Conservation (phyloP, 139 green algal species). For the Haematococcus sp. region DNA sequence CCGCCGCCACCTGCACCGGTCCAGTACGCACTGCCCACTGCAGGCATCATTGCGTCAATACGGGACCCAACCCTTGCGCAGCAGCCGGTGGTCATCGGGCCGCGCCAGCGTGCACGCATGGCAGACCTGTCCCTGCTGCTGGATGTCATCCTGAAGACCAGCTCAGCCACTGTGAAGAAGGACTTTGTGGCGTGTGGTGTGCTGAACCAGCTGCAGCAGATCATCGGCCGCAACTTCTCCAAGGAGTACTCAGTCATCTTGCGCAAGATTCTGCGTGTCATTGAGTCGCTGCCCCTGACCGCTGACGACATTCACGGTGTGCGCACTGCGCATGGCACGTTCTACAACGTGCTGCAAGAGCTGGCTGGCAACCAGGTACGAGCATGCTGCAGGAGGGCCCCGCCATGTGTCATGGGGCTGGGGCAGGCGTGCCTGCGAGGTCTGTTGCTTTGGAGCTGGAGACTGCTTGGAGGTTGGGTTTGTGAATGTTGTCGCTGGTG, state of each 20-base stretch:
- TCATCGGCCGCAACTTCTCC: conserved; percentile 41
- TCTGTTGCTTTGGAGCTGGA: too few species aligned
- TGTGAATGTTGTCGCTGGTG: too few species aligned
- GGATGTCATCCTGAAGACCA: conserved; percentile 79
- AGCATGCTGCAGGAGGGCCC: neutral
- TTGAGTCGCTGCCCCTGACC: conserved; percentile 69
- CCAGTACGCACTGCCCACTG: neutral
- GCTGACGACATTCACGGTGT: conserved; percentile 63
- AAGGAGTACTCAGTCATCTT: conserved; percentile 64
- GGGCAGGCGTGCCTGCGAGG: too few species aligned
- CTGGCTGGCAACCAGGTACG: conserved; percentile 35
- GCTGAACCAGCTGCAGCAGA: conserved; percentile 79
- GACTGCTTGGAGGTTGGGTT: too few species aligned
- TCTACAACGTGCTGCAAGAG: conserved; percentile 68
- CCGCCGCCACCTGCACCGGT: conserved; percentile 12
- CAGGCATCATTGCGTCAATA: conserved; percentile 17
- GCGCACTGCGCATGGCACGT: conserved; percentile 75
- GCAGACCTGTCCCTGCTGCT: conserved; percentile 85
- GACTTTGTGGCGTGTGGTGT: conserved; percentile 74
- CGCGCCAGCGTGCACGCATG: conserved; percentile 75
- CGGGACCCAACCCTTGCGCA: too few species aligned
- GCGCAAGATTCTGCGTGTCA: conserved; percentile 56
- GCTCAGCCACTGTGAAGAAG: conserved; percentile 39
- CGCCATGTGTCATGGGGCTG: too few species aligned
- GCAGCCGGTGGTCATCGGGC: conserved; percentile 30